Conservation (phyloP, 352 stramenopile species). For the Pythium sp. region DNA sequence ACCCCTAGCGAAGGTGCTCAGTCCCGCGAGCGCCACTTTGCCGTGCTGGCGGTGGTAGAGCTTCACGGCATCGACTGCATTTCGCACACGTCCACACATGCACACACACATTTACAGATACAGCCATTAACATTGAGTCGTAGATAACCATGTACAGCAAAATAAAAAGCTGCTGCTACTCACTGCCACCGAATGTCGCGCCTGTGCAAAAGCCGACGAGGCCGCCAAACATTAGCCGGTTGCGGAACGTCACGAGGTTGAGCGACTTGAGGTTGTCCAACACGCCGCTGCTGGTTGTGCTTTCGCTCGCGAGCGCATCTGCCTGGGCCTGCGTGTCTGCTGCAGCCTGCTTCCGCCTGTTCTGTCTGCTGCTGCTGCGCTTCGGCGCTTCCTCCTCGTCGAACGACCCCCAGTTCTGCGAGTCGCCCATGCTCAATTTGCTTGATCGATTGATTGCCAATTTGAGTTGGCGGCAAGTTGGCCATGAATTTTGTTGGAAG, state of each 20-base stretch:
- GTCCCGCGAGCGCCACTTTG: constrained; percentile 37
- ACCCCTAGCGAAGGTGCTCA: constrained; percentile 44
- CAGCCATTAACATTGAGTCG: neutral
- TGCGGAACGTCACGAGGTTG: constrained; percentile 51
- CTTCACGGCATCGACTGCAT: constrained; percentile 60
- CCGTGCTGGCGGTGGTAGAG: constrained; percentile 58
- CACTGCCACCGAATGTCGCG: constrained; percentile 73
- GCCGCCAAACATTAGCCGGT: constrained; percentile 73
- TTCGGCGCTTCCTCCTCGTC: constrained; percentile 34
- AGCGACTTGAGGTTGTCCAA: constrained; percentile 26
- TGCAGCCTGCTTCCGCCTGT: constrained; percentile 13
- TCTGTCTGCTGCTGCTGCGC: constrained; percentile 9
- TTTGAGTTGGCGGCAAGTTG: neutral
- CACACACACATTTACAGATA: neutral
- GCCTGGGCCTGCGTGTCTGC: constrained; percentile 1
- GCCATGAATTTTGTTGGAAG: neutral
- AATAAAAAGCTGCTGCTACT: constrained; percentile 17
- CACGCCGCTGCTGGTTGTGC: constrained; percentile 1
- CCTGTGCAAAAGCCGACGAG: constrained; percentile 78
- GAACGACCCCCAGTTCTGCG: constrained; percentile 82
- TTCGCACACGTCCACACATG: constrained; percentile 8
- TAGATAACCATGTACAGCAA: neutral
- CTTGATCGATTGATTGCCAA: constrained; percentile 11
- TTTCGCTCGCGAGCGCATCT: neutral
- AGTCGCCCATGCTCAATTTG: constrained; percentile 50